Percentiles rank a stretch among this genome's conserved stretches.
Conservation (phyloP, 2,329 filamentous ascomycete genomes). For the Davidsoniella eucalypti region DNA sequence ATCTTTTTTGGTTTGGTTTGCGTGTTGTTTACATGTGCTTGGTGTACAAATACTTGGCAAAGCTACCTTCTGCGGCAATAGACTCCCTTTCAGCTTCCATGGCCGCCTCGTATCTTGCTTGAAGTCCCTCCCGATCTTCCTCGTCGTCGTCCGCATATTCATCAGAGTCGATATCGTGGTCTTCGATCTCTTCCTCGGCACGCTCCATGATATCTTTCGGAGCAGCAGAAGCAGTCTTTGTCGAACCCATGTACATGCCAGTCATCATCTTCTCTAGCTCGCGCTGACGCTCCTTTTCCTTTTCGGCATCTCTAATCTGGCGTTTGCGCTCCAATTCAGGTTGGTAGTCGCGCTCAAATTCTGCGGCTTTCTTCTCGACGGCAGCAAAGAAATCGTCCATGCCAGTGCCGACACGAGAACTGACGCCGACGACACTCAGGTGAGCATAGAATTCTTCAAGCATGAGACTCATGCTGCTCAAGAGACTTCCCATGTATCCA, state of each 20-base stretch:
- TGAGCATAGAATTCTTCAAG: slow-evolving; percentile 96
- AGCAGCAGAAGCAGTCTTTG: slow-evolving; percentile 14
- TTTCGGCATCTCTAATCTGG: slow-evolving; percentile 58
- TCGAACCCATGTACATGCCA: slow-evolving; percentile 50
- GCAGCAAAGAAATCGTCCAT: slow-evolving; percentile 88
- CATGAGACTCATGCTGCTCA: slow-evolving; percentile 97
- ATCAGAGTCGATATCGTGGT: slow-evolving; percentile 42
- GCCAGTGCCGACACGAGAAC: slow-evolving; percentile 79
- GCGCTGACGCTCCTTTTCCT: slow-evolving; percentile 53
- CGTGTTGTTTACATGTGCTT: slow-evolving; percentile 19
- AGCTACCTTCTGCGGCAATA: slow-evolving; percentile 39
- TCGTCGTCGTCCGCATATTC: slow-evolving; percentile 44
- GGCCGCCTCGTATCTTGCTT: slow-evolving; percentile 61
- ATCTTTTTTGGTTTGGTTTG: not conserved
- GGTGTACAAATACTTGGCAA: slow-evolving; percentile 41
- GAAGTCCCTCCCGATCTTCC: slow-evolving; percentile 47
- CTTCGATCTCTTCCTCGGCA: slow-evolving; percentile 31
- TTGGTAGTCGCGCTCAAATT: slow-evolving; percentile 81
- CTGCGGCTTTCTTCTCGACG: slow-evolving; percentile 69
- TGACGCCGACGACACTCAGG: slow-evolving; percentile 82
- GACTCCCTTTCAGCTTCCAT: slow-evolving; percentile 42
- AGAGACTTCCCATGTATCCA: slow-evolving; percentile 87
- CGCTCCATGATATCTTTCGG: slow-evolving; percentile 24
- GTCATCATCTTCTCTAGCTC: slow-evolving; percentile 90
- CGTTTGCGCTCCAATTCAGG: slow-evolving; percentile 73